phyloP scores from a whole-genome alignment of 75 land plant species.

The Sequoia sempervirens region DNA sequence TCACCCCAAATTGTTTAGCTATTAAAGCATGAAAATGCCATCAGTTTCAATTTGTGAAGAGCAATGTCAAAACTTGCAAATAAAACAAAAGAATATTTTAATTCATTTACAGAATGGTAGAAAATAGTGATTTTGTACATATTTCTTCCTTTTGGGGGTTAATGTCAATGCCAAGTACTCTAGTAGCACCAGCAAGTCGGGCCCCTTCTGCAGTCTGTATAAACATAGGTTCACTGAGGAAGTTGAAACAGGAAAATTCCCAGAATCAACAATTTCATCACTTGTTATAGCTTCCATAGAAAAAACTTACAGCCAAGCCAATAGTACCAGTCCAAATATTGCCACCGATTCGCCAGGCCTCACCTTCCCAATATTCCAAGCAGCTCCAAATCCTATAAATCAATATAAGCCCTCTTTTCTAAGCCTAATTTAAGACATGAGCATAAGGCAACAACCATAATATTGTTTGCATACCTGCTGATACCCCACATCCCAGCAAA shows the following conservation, averaged over 20 bases:
- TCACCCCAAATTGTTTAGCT: conserved; percentile 74
- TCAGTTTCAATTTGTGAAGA: background rate
- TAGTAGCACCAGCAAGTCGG: conserved; percentile 33
- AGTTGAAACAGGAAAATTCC: background rate
- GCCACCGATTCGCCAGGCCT: conserved; percentile 28
- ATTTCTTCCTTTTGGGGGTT: conserved; percentile 18
- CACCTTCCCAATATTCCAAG: conserved; percentile 32
- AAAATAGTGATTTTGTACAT: conserved; percentile 11
- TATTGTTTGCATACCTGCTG: conserved; percentile 15
- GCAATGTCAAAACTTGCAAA: background rate
- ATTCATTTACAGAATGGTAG: background rate
- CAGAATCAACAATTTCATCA: background rate
- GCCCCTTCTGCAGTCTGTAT: conserved; percentile 34
- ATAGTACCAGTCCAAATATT: conserved; percentile 30
- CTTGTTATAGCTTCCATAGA: background rate
- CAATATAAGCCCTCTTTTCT: background rate
- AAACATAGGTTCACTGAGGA: background rate
- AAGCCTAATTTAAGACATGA: background rate
- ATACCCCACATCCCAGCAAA: conserved; percentile 16
- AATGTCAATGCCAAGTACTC: conserved; percentile 34
- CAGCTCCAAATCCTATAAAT: conserved; percentile 32
- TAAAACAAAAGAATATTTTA: background rate
- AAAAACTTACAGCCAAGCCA: conserved; percentile 29
- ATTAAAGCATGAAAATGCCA: conserved; percentile 3
- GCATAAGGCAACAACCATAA: background rate